Conservation (phyloP, 2,329 filamentous ascomycete species). For the Boeremia exigua region DNA sequence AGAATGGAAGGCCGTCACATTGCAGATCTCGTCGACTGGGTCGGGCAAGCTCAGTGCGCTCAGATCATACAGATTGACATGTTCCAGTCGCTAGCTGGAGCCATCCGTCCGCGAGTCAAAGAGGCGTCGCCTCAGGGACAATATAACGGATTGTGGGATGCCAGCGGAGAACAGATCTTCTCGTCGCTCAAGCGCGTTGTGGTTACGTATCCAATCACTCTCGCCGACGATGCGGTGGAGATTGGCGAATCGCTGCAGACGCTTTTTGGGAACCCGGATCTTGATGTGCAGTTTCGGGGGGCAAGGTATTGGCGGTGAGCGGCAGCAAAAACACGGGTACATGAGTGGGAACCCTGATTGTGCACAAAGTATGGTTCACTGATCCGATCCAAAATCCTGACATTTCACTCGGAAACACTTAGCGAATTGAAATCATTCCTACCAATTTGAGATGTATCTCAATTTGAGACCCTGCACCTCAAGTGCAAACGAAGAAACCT, state of each 20-base stretch:
- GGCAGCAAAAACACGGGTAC: not conserved
- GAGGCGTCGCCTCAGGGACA: not conserved
- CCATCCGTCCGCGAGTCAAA: not conserved
- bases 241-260: not conserved
- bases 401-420: too few species aligned
- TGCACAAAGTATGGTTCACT: too few species aligned
- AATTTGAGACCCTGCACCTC: too few species aligned
- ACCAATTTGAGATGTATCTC: too few species aligned
- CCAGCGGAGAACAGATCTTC: not conserved
- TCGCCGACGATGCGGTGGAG: not conserved
- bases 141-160: not conserved
- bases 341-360: not conserved
- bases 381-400: too few species aligned
- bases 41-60: not conserved
- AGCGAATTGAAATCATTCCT: too few species aligned
- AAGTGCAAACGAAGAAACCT: too few species aligned
- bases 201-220: not conserved
- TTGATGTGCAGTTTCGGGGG: not conserved
- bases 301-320: not conserved
- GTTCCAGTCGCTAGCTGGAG: conserved; percentile 1
- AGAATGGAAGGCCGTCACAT: not conserved
- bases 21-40: not conserved
- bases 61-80: not conserved
- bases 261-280: not conserved
- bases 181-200: not conserved